Base-by-base conservation (phyloP, 306 rosid genomes). In the Abrus precatorius region DNA sequence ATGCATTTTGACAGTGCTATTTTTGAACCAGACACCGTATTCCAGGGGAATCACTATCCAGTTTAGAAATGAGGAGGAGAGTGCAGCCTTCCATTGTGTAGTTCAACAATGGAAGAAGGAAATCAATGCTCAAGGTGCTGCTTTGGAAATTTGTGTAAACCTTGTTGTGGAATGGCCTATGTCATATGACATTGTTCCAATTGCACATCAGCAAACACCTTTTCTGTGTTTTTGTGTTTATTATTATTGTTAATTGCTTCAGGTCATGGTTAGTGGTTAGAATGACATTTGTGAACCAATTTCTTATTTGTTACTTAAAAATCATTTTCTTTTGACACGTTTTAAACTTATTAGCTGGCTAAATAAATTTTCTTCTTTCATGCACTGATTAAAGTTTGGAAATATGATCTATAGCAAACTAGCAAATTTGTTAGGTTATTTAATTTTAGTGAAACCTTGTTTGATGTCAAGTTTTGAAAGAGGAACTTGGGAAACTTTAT, bases 61-160 rank as follows among this genome's bases (percentile, higher is more conserved):
- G 64, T 95, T 95, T 90, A 90, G 83, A 80, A 89, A 85, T 28
- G 94, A 91, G 88, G 92, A 86, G 76, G 98, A 93, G 54, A 86
- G 95, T 82, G 86, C 14, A 5, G 94, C 88, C 52, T 91, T 93
- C 82, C 95, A 95, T 77, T 32, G 60, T 82, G 92, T 87, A 52
- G 85, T 93, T 74, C 92, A 91, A 87, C 91, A 87, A 77, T 84
- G 91, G 97, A 91, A 90, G 86, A 79, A 90, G 67, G 92, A 87
- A 84, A 59, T 9, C 80, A 70, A 56, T 80, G 80, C 44, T 85
- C 86, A 91, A 95, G 99, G 97, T 95, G 72, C 82, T 71, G 47
- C 75, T 83, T 86, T 72, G 48, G 30, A 82, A 72, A 61, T 72
- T 82, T 45, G 10, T 65, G 27, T 78, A 28, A 27, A 48, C 8